These are phyloP conservation scores for Leccinum subfulvum DNA, from an alignment of 1,284 basidiomycete genomes.

Conservation along the genomic window DNA sequence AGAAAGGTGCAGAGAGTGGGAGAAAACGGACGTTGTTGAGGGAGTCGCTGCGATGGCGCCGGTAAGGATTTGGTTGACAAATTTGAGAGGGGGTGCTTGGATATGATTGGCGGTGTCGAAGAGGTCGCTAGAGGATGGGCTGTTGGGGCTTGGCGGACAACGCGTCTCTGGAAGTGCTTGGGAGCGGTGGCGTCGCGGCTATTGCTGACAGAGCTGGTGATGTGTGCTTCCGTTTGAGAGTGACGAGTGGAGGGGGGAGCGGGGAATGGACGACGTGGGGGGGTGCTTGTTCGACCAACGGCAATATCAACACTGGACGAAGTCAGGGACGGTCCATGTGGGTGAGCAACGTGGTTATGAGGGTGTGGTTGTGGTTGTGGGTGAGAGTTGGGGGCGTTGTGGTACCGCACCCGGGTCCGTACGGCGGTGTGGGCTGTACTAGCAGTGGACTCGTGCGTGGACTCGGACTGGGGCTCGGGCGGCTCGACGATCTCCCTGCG, in stretches of 20 bases:
- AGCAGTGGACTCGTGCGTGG: too few species aligned
- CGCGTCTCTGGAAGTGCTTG: constrained; percentile 9
- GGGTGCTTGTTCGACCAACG: constrained; percentile 21
- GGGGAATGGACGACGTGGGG: constrained; percentile 22
- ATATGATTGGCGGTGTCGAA: constrained; percentile 14
- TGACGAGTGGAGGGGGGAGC: constrained; percentile 36
- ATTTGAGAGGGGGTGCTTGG: constrained; percentile 8
- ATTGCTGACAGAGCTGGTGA: constrained; percentile 24
- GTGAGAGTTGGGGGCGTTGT: constrained; percentile 30
- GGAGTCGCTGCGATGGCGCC: constrained; percentile 14
- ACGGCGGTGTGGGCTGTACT: too few species aligned
- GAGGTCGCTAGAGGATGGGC: constrained; percentile 20
- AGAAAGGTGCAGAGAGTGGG: constrained; percentile 14
- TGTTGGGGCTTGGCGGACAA: constrained; percentile 18
- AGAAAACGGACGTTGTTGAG: constrained; percentile 25
- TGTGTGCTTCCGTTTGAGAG: constrained; percentile 42
- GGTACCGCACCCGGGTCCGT: too few species aligned
- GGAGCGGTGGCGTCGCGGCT: constrained; percentile 11
- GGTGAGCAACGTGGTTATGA: constrained; percentile 24
- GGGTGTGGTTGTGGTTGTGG: constrained; percentile 21
- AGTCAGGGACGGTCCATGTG: constrained; percentile 33
- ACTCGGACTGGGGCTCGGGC: too few species aligned
- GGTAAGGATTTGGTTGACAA: constrained; percentile 15
- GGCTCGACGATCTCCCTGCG: too few species aligned
- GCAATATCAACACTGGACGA: constrained; percentile 27